Conservation (phyloP, 306 rosid species). For the Luffa aegyptiaca region DNA sequence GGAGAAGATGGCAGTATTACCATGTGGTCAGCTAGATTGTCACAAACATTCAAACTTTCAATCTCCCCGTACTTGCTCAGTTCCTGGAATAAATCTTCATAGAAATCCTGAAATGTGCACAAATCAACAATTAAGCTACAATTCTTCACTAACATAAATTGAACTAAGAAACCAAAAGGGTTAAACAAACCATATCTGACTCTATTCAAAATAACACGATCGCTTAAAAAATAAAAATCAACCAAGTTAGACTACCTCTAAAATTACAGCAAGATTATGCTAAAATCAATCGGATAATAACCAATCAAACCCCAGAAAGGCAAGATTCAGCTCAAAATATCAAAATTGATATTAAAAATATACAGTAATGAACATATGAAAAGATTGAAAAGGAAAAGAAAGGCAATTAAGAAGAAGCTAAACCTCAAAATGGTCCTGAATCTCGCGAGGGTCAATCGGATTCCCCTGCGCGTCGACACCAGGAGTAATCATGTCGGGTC, state of each 20-base stretch:
- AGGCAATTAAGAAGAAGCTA: too few species aligned
- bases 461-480: slow-evolving; percentile 55
- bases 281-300: not conserved
- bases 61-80: slow-evolving; percentile 55
- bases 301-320: not conserved
- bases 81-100: slow-evolving; percentile 61
- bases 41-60: slow-evolving; percentile 60
- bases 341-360: not conserved
- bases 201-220: not conserved
- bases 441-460: slow-evolving; percentile 46
- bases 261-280: not conserved
- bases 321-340: not conserved
- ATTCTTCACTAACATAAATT: too few species aligned
- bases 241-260: not conserved
- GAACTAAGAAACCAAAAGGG: not conserved
- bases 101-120: slow-evolving; percentile 32
- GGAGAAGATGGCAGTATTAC: slow-evolving; percentile 8
- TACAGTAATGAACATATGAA: not conserved
- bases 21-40: slow-evolving; percentile 73
- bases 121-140: not conserved
- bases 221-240: not conserved
- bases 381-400: not conserved
- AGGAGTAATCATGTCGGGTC: slow-evolving; percentile 68
- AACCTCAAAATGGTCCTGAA: slow-evolving; percentile 53
- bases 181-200: not conserved